Conservation (phyloP, 140 eudicot genomes). For the Cichorium intybus region DNA sequence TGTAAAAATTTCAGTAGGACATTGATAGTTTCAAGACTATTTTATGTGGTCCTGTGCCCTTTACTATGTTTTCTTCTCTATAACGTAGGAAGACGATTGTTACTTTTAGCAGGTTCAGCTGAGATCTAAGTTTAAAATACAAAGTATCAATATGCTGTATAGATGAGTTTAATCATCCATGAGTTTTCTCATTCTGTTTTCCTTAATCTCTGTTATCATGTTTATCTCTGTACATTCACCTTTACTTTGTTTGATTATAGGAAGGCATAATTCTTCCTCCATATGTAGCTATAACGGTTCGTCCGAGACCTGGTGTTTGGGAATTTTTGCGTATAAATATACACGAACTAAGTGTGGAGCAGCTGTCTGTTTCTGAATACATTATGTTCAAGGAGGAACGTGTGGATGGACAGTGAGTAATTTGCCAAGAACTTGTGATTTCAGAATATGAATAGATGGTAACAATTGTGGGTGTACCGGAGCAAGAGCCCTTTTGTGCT, state of each 20-base stretch:
- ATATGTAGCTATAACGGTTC: slow-evolving; percentile 81
- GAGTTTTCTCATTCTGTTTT: neutral
- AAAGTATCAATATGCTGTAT: no score
- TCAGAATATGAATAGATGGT: neutral
- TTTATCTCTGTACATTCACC: neutral
- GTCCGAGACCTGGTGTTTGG: slow-evolving; percentile 99
- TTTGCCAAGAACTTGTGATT: neutral
- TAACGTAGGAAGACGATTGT: no score
- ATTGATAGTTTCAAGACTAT: no score
- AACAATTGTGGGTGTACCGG: neutral
- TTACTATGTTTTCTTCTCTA: no score
- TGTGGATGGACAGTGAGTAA: slow-evolving; percentile 65
- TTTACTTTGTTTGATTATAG: slow-evolving; percentile 30
- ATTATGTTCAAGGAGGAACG: slow-evolving; percentile 80
- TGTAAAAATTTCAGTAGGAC: no score
- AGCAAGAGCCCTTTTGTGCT: no score
- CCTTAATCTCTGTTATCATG: neutral
- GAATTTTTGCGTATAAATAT: slow-evolving; percentile 85
- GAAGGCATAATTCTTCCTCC: slow-evolving; percentile 97
- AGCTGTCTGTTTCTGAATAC: slow-evolving; percentile 70
- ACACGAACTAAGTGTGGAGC: slow-evolving; percentile 76
- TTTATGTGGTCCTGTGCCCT: no score
- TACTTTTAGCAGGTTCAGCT: no score
- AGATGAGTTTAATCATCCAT: no score
- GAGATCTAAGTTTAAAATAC: no score